Evolutionary conservation across 2,329 filamentous ascomycete genomes (phyloP).

Genomic region (Phoma sp.): DNA sequence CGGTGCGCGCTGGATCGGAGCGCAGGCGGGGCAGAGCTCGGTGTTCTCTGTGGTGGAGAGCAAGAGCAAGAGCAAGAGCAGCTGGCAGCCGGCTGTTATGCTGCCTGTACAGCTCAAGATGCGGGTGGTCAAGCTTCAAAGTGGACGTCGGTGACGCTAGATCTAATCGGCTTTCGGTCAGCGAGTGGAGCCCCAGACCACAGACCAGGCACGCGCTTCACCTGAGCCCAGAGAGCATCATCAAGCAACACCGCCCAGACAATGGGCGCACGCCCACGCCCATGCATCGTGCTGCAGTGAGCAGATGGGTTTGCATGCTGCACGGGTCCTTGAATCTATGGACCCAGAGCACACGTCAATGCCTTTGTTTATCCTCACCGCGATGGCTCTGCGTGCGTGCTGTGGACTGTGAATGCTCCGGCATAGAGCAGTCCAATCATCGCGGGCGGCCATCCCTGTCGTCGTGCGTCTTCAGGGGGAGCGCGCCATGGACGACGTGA

Average conservation of each 20-base stretch:
- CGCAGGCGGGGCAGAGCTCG: background rate
- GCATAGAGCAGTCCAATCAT: background rate
- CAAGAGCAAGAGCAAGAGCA: background rate
- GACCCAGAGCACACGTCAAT: background rate
- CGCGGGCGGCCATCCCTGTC: conserved; percentile 12
- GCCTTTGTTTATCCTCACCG: background rate
- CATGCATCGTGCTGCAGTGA: background rate
- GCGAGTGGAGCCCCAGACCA: background rate
- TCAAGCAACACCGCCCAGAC: background rate
- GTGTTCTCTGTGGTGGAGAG: no score
- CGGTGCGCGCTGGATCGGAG: conserved; percentile 12
- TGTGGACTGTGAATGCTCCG: conserved; percentile 8
- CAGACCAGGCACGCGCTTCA: background rate
- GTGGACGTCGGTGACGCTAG: conserved; percentile 7
- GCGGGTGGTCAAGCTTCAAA: conserved; percentile 6
- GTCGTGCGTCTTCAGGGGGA: conserved; percentile 15
- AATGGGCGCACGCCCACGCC: no score
- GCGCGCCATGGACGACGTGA: conserved; percentile 1
- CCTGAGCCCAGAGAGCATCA: background rate
- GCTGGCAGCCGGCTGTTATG: conserved; percentile 4
- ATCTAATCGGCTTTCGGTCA: conserved; percentile 1
- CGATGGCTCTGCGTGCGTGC: background rate
- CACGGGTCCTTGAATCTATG: background rate
- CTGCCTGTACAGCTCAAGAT: conserved; percentile 2
- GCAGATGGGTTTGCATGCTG: background rate